Percentiles rank a stretch among this genome's conserved stretches.
Conservation (phyloP, 768 basidiomycete species). For the Floccularia luteovirens region DNA sequence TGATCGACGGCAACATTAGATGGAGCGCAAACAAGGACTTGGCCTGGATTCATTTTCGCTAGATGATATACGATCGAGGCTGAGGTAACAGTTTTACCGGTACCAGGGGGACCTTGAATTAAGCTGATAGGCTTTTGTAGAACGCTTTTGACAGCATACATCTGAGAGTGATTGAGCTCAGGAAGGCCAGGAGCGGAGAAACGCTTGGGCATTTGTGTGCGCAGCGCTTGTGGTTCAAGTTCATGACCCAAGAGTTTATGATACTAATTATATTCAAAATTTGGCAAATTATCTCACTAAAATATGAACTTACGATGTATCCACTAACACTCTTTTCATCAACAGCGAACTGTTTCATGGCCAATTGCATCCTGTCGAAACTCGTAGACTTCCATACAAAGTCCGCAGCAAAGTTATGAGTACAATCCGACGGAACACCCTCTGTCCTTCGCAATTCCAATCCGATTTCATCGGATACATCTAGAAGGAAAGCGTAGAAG, state of each 20-base stretch:
- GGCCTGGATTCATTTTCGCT: conserved; percentile 99
- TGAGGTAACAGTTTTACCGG: conserved; percentile 98
- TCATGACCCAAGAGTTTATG: conserved; percentile 98
- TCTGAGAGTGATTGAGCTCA: conserved; percentile 98
- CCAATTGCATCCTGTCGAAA: conserved; percentile 98
- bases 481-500: conserved; percentile 29
- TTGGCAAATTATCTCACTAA: conserved; percentile 1
- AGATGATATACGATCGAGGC: conserved; percentile 98
- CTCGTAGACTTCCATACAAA: conserved; percentile 99
- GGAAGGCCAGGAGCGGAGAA: conserved; percentile 97
- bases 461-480: conserved; percentile 97
- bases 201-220: conserved; percentile 92
- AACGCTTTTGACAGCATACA: conserved; percentile 99
- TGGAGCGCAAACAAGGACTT: conserved; percentile 97
- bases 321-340: conserved; percentile 99
- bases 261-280: conserved; percentile 47
- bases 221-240: conserved; percentile 85
- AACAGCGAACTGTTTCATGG: conserved; percentile 99
- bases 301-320: conserved; percentile 71
- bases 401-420: conserved; percentile 94
- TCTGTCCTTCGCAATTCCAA: conserved; percentile 87
- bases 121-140: conserved; percentile 96
- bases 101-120: conserved; percentile 98
- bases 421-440: conserved; percentile 89
- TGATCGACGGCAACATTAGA: conserved; percentile 99